Evolutionary conservation across 176 grass and related monocot species (phyloP), one percentile per base, ranked within the genome.

Genomic region (Guadua angustifolia): DNA sequence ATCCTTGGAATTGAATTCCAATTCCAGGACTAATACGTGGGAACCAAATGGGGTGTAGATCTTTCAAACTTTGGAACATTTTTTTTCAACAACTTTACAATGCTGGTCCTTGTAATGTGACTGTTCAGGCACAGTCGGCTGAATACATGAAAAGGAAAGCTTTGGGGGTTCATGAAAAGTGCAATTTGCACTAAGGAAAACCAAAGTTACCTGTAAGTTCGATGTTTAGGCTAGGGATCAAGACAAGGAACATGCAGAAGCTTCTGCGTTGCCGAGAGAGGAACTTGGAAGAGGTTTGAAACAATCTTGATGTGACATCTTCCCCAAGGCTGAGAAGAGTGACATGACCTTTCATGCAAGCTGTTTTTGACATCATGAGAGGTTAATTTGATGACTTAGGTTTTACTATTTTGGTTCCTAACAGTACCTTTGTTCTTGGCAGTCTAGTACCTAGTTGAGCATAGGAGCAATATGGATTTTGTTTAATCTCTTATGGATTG

Each of bases 61-160:
- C 2, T 53, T 52, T 38, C 4, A 38, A 70, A 21, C 16, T 19
- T 71, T 22, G 35, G 12, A 75, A 19, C 36, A 69, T 80, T 65
- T 55, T 56, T 63, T 55, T 68, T 49, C 5, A 52, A 39, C 40
- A 74, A 1, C 40, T 63, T 59, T 67, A 44, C 24, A 65, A 83
- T 87, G 39, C 21, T 68, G 24, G 18, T 82, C 15, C 64, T 67
- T 92, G 19, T 86, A 29, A 64, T 76, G 52, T 76, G 8, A 80
- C 89, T 95, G 95, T 95, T 87, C 91, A 94, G 66, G 65, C 74
- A 85, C 68, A 89, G 70, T 88, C 93, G 13, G 75, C 80, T 86
- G 66, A 89, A 89, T 95, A 95, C 52, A 89, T 95, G 87, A 89
- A 87, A 84, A 95, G 93, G 70, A 94, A 86, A 95, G 77, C 79